Evolutionary conservation across 345 rosid genomes (phyloP), one percentile per base, ranked within the genome.

Genomic region (Gossypium turneri): DNA sequence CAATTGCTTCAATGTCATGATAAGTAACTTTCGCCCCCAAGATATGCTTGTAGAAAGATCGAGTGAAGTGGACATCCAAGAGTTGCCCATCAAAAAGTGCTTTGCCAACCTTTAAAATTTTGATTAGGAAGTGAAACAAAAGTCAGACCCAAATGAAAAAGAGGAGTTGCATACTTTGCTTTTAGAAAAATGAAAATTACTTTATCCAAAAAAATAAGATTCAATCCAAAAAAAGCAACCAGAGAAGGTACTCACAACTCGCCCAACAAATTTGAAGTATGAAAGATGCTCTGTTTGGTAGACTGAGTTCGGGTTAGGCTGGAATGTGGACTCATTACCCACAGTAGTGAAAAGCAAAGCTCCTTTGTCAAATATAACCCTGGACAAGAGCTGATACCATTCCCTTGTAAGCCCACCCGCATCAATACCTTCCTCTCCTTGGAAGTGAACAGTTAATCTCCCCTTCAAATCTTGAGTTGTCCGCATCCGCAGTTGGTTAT

Each of bases 391-490:
- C 82, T 95, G 99, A 84, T 95, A 95, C 99, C 99, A 95, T 84
- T 95, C 99, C 87, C 98, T 90, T 61, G 99, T 92, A 78, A 95
- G 98, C 67, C 99, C 99, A 81, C 99, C 98, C 0, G 99, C 99
- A 86, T 95, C 99, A 79, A 95, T 92, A 60, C 99, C 99, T 85
- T 92, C 97, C 81, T 95, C 98, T 76, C 98, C 97, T 86, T 95
- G 99, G 82, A 95, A 95, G 74, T 92, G 89, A 70, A 95, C 96
- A 52, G 92, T 95, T 80, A 92, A 78, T 81, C 99, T 86, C 75
- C 99, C 99, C 85, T 90, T 95, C 83, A 95, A 79, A 82, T 95
- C 98, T 73, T 84, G 88, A 63, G 88, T 86, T 67, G 96, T 81
- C 72, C 94, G 85, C 98, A 95, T 58, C 34, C 99, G 91, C 79